Conservation (phyloP, 2,329 filamentous ascomycete species). For the Venturia carpophila region DNA sequence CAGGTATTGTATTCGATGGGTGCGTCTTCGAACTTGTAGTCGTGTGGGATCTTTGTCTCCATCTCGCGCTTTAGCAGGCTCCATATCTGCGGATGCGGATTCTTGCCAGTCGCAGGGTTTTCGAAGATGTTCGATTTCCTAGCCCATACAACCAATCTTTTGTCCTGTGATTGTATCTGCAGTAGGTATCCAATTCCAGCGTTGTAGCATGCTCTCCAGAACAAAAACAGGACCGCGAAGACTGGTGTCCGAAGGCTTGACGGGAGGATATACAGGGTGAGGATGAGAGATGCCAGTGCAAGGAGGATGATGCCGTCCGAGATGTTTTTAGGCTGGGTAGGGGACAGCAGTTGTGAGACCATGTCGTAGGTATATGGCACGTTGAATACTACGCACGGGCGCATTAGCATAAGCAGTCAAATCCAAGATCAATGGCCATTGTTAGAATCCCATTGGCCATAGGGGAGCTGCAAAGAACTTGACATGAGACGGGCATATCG, state of each 20-base stretch:
- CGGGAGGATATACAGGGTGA: constrained; percentile 67
- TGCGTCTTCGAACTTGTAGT: constrained; percentile 88
- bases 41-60: constrained; percentile 86
- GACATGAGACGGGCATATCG: neutral
- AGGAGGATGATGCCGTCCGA: constrained; percentile 74
- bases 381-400: constrained; percentile 67
- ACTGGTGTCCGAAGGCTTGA: constrained; percentile 60
- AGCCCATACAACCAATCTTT: constrained; percentile 79
- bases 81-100: constrained; percentile 77
- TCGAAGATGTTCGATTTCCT: constrained; percentile 81
- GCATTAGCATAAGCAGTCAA: neutral
- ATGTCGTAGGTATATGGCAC: constrained; percentile 97
- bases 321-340: constrained; percentile 88
- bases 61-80: constrained; percentile 77
- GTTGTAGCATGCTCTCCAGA: constrained; percentile 92
- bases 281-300: constrained; percentile 68
- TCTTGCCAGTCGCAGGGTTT: constrained; percentile 68
- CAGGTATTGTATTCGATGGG: constrained; percentile 99
- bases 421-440: constrained; percentile 11
- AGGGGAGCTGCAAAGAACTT: neutral
- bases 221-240: constrained; percentile 77
- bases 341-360: constrained; percentile 94
- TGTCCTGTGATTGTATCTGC: constrained; percentile 82
- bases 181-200: constrained; percentile 86
- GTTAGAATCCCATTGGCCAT: neutral